phyloP scores from a whole-genome alignment of 2,329 filamentous ascomycete species.

The Penicillium sp. region DNA sequence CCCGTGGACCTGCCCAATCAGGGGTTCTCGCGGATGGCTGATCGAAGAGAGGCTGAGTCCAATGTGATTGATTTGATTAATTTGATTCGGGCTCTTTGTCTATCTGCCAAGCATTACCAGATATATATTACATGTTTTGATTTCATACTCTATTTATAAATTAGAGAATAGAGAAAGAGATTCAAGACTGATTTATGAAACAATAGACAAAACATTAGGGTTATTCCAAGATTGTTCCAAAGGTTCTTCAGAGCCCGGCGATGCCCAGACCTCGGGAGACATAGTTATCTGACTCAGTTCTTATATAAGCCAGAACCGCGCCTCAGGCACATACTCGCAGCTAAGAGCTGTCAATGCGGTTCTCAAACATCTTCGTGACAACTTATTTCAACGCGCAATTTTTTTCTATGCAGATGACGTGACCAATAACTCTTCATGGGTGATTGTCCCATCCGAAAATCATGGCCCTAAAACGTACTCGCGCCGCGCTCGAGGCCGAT shows the following conservation, averaged over 20 bases:
- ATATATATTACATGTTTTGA: no score
- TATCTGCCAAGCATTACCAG: neutral
- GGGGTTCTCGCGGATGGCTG: neutral
- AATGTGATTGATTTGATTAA: neutral
- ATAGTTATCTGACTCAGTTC: neutral
- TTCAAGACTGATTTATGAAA: neutral
- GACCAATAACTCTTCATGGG: neutral
- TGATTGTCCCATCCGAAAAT: slow-evolving; percentile 1
- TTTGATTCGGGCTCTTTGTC: neutral
- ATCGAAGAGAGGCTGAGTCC: no score
- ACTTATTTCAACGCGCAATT: neutral
- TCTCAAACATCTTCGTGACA: neutral
- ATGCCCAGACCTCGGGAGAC: no score
- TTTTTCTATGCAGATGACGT: slow-evolving; percentile 3
- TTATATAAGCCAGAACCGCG: neutral
- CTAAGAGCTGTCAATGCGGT: neutral
- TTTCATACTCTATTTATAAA: neutral
- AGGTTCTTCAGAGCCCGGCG: neutral
- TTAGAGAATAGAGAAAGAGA: neutral
- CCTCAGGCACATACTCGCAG: neutral
- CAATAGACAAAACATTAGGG: neutral
- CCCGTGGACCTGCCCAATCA: neutral
- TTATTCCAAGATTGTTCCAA: neutral
- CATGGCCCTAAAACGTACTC: slow-evolving; percentile 79
- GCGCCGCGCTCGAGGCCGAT: slow-evolving; percentile 74